Percentiles rank a stretch among this genome's conserved stretches.
phyloP scores from a whole-genome alignment of 2,329 filamentous ascomycete genomes.

The Hymenoscyphus fraxineus region DNA sequence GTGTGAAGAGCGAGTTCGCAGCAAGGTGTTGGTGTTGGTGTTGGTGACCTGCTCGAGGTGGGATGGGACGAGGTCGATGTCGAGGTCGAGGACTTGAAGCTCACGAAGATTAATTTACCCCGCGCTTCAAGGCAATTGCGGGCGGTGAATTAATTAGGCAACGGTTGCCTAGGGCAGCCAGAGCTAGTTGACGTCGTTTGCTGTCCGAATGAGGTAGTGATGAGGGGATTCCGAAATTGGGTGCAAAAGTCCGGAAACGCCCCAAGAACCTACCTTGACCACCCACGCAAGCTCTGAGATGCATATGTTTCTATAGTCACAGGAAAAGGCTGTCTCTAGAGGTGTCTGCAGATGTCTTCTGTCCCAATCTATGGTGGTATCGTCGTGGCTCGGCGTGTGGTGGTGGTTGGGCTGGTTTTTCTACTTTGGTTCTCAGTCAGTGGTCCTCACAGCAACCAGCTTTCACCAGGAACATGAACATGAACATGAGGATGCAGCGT shows the following conservation, averaged over 20 bases:
- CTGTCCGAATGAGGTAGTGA: not conserved
- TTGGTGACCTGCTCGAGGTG: not conserved
- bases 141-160: not conserved
- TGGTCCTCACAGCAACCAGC: slow-evolving; percentile 28
- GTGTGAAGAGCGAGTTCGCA: not conserved
- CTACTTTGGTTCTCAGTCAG: slow-evolving; percentile 27
- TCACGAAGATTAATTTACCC: not conserved
- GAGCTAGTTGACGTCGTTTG: not conserved
- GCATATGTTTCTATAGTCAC: not conserved
- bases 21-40: not conserved
- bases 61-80: not conserved
- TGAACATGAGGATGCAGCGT: not conserved
- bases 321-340: slow-evolving; percentile 2
- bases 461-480: slow-evolving; percentile 4
- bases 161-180: not conserved
- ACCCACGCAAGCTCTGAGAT: not conserved
- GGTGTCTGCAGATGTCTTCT: not conserved
- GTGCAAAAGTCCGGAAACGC: not conserved
- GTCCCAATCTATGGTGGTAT: slow-evolving; percentile 27
- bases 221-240: not conserved
- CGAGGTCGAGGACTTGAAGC: not conserved
- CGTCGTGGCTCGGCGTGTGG: slow-evolving; percentile 17
- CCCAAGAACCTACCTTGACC: not conserved
- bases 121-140: not conserved
- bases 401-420: slow-evolving; percentile 8